Base-by-base conservation (phyloP, 1,284 basidiomycete genomes). In the Sporisorium scitamineum region DNA sequence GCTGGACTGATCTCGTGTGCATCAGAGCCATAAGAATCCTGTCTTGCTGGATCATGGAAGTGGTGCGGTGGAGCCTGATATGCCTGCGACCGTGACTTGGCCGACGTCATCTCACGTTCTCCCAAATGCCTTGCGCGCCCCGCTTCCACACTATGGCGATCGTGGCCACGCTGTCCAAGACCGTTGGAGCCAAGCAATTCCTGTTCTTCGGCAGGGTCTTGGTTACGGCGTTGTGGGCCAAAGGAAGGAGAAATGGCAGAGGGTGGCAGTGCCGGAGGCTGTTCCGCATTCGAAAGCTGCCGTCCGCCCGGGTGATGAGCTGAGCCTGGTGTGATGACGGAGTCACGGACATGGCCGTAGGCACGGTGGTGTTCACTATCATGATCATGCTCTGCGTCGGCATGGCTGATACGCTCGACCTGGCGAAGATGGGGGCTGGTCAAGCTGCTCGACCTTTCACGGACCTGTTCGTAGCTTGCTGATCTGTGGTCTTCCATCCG, bases 391-490 rank as follows among this genome's bases (percentile, higher is more conserved):
- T 48, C 55, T 26, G 45, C 32, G 32, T 32, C 47, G 16, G 10
- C 16, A 39, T 56, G 48, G 13, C 26, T 27, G 3, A 50, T 6
- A 31, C 41, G 41, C 29, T 70, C 68, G 6, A 39, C 9, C 34
- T 61, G 68, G 29, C 50, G 55, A 48, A 69, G 61, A 39, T 56
- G 61, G 3, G 68, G 61, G 31, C 68, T 70, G 2, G 58, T 70
- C 44, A 61, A 29, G 54, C 66, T 69, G 52, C 55, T 34, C 4
- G 62, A 52, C 37, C 55, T 51, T 14, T 62, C 66, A 16, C 56
- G 47, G 22, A 22, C 42, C 14, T 29, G 57, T 2, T 54, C 42
- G 20, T 57, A 57, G 61, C 31, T 39, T 20, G 26, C 34, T 10
- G 50, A 34, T 31, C 45, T 45, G 29, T 44, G 27, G 1, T 45